Percentiles rank a stretch among this genome's conserved stretches.
These are phyloP conservation scores for Coniophora puteana DNA, from an alignment of 1,284 basidiomycete species.

Conservation along the genomic window DNA sequence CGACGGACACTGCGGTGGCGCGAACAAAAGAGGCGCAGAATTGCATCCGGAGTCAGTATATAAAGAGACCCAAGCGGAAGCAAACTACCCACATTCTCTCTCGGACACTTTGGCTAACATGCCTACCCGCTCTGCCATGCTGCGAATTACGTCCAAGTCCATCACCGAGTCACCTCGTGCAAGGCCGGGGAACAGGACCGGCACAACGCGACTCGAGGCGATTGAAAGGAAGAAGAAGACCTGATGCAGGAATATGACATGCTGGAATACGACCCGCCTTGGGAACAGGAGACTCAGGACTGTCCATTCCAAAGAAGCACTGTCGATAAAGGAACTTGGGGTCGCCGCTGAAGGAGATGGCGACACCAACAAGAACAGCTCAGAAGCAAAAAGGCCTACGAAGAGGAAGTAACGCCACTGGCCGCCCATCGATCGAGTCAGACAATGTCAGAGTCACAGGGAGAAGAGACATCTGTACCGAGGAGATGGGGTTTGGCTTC, in stretches of 20 bases:
- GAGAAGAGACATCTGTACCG: slow-evolving; percentile 45
- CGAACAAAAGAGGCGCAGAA: neutral
- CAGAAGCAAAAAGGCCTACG: slow-evolving; percentile 51
- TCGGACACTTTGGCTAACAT: slow-evolving; percentile 19
- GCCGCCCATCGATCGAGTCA: slow-evolving; percentile 8
- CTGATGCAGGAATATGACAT: slow-evolving; percentile 73
- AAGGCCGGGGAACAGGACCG: slow-evolving; percentile 49
- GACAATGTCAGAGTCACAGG: neutral
- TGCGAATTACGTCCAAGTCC: slow-evolving; percentile 18
- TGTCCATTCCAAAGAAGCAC: slow-evolving; percentile 18
- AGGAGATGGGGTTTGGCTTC: slow-evolving; percentile 54
- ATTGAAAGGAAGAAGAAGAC: slow-evolving; percentile 70
- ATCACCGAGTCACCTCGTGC: slow-evolving; percentile 13
- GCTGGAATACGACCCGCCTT: slow-evolving; percentile 63
- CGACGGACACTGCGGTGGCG: slow-evolving; percentile 16
- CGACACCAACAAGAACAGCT: slow-evolving; percentile 60
- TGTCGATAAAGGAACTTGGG: slow-evolving; percentile 25
- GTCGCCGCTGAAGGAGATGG: slow-evolving; percentile 40
- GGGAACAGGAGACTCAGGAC: slow-evolving; percentile 57
- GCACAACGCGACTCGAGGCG: slow-evolving; percentile 64
- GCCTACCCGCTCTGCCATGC: slow-evolving; percentile 18
- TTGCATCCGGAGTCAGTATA: neutral
- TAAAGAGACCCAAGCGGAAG: neutral
- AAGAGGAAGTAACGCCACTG: slow-evolving; percentile 80
- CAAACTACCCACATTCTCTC: slow-evolving; percentile 23